A percentile compares a stretch with the other conserved stretches of the same genome.
These are phyloP conservation scores for Penicillium sp. DNA, from an alignment of 2,329 filamentous ascomycete species.

Conservation along the genomic window DNA sequence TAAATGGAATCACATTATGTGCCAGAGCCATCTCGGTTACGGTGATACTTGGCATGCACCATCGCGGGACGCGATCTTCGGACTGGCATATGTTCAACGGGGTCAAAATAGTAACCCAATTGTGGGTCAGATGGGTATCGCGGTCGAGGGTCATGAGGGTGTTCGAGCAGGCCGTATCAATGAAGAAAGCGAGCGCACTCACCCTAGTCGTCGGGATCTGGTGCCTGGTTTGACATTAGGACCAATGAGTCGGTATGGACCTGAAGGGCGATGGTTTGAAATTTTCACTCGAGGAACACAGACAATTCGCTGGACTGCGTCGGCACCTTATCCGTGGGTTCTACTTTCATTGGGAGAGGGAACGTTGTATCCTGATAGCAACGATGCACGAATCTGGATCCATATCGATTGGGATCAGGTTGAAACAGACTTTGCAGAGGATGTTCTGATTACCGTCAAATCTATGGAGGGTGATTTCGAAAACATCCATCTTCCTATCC, in stretches of 20 bases:
- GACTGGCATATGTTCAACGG: slow-evolving; percentile 15
- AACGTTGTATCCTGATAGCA: slow-evolving; percentile 4
- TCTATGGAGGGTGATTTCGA: slow-evolving; percentile 32
- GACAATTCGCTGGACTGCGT: slow-evolving; percentile 41
- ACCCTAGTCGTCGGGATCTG: slow-evolving; percentile 15
- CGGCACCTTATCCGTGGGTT: slow-evolving; percentile 52
- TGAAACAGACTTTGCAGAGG: slow-evolving; percentile 33
- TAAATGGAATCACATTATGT: slow-evolving; percentile 64
- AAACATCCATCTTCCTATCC: slow-evolving; percentile 56
- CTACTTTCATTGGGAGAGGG: background rate
- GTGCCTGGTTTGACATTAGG: slow-evolving; percentile 50
- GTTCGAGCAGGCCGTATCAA: slow-evolving; percentile 15
- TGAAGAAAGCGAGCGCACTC: slow-evolving; percentile 16
- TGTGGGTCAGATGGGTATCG: slow-evolving; percentile 17
- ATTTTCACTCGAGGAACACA: slow-evolving; percentile 61
- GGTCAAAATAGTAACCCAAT: slow-evolving; percentile 15
- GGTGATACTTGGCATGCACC: slow-evolving; percentile 62
- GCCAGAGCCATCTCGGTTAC: slow-evolving; percentile 55
- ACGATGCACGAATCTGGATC: slow-evolving; percentile 55
- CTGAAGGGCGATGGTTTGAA: slow-evolving; percentile 60
- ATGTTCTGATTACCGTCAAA: slow-evolving; percentile 30
- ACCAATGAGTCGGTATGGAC: slow-evolving; percentile 60
- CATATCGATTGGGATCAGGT: slow-evolving; percentile 58
- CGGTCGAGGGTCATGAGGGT: slow-evolving; percentile 16
- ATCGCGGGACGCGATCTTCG: slow-evolving; percentile 47